Conservation (phyloP, 176 grass and related monocot genomes). For the Rhipidocladum racemiflorum region DNA sequence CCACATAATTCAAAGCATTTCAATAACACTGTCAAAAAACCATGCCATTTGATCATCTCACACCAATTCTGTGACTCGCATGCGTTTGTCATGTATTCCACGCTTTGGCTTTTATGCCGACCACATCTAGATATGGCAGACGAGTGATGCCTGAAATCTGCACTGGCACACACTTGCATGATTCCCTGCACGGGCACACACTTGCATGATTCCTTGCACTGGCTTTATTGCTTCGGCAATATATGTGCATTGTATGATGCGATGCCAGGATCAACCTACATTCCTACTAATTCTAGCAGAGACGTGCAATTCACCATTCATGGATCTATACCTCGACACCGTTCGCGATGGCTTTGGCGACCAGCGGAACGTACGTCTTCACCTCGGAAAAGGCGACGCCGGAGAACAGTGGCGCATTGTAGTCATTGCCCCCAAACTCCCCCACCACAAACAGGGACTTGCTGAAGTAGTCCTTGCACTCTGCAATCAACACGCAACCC, state of each 20-base stretch:
- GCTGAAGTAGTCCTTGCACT: conserved; percentile 80
- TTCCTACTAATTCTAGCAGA: neutral
- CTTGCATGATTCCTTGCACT: neutral
- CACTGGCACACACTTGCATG: neutral
- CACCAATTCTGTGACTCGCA: neutral
- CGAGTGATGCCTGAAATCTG: neutral
- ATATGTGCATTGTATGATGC: neutral
- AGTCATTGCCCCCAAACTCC: conserved; percentile 95
- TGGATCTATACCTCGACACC: conserved; percentile 65
- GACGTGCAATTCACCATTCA: neutral
- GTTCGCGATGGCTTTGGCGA: conserved; percentile 55
- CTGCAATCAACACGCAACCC: conserved; percentile 37
- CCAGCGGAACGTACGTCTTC: conserved; percentile 65
- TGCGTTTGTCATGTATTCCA: conserved; percentile 1
- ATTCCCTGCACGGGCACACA: neutral
- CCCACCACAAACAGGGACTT: conserved; percentile 86
- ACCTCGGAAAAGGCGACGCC: conserved; percentile 56
- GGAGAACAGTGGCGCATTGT: conserved; percentile 87
- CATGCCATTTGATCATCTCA: neutral
- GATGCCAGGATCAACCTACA: neutral
- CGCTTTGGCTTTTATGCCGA: neutral
- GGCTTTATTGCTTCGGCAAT: conserved; percentile 14
- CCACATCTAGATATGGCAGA: neutral
- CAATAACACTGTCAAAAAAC: neutral
- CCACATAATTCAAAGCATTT: neutral